Evolutionary conservation across 1,284 basidiomycete genomes (phyloP).

Genomic region (Rhodofomes roseus): DNA sequence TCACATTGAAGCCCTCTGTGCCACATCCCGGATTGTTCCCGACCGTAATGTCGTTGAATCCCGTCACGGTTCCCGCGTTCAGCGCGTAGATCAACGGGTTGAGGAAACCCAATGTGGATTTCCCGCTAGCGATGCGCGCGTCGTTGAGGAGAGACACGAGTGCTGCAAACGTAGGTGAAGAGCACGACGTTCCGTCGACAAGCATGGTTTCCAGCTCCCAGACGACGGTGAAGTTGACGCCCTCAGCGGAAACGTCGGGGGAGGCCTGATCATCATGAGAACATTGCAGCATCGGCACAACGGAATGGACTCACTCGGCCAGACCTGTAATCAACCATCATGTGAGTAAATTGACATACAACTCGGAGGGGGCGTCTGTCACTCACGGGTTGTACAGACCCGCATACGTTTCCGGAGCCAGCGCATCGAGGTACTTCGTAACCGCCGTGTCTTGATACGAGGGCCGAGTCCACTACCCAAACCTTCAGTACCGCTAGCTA

Average conservation of each 20-base stretch:
- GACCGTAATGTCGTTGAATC: constrained; percentile 42
- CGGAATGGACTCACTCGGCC: constrained; percentile 19
- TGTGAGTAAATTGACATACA: no score
- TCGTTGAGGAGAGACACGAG: constrained; percentile 56
- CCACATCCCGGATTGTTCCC: constrained; percentile 30
- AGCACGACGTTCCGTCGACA: constrained; percentile 52
- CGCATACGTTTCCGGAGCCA: constrained; percentile 44
- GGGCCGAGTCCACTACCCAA: constrained; percentile 48
- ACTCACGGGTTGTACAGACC: constrained; percentile 60
- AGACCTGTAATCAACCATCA: no score
- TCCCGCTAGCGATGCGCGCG: constrained; percentile 39
- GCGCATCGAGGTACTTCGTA: constrained; percentile 37
- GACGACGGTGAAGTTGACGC: constrained; percentile 28
- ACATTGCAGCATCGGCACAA: no score
- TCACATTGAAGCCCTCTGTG: constrained; percentile 27
- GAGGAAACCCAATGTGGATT: constrained; percentile 43
- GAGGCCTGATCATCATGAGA: constrained; percentile 19
- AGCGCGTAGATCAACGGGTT: constrained; percentile 42
- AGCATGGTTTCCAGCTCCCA: constrained; percentile 18
- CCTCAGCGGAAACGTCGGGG: constrained; percentile 42
- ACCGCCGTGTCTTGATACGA: constrained; percentile 48
- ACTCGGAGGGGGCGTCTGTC: no score
- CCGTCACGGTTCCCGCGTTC: constrained; percentile 21
- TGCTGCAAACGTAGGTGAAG: constrained; percentile 46
- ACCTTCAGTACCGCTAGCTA: background rate